A percentile compares a stretch with the other conserved stretches of the same genome.
These are phyloP conservation scores for Ogataea ganodermae DNA, from an alignment of 805 yeast genomes.

Conservation along the genomic window DNA sequence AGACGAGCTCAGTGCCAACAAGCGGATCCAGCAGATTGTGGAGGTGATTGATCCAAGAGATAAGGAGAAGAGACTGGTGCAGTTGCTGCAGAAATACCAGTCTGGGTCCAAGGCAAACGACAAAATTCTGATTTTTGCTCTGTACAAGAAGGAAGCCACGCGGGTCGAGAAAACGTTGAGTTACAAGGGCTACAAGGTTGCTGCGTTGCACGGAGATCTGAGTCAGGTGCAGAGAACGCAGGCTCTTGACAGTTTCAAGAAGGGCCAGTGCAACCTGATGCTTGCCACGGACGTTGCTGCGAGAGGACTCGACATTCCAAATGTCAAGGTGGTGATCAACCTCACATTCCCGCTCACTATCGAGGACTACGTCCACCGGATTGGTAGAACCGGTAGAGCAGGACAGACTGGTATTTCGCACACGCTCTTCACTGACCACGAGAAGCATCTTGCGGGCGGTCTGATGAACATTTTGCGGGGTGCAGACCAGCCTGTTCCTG, in stretches of 20 bases:
- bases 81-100: slow-evolving; percentile 73
- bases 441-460: slow-evolving; percentile 94
- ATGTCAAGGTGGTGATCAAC: slow-evolving; percentile 92
- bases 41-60: slow-evolving; percentile 84
- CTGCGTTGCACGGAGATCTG: slow-evolving; percentile 96
- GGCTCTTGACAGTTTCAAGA: slow-evolving; percentile 83
- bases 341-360: slow-evolving; percentile 95
- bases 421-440: slow-evolving; percentile 94
- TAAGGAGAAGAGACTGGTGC: slow-evolving; percentile 76
- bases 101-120: slow-evolving; percentile 65
- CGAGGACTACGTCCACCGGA: slow-evolving; percentile 96
- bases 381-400: slow-evolving; percentile 98
- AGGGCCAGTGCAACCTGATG: slow-evolving; percentile 71
- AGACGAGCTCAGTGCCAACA: slow-evolving; percentile 92
- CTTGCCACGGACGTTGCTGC: slow-evolving; percentile 99
- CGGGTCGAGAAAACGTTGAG: slow-evolving; percentile 78
- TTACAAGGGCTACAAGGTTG: slow-evolving; percentile 74
- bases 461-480: slow-evolving; percentile 88
- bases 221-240: slow-evolving; percentile 88
- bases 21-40: slow-evolving; percentile 88
- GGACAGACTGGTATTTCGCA: slow-evolving; percentile 94
- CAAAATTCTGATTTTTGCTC: slow-evolving; percentile 86
- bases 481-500: slow-evolving; percentile 95
- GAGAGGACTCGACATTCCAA: slow-evolving; percentile 96
- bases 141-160: slow-evolving; percentile 95